Evolutionary conservation across 352 stramenopile genomes (phyloP), one percentile per base, ranked within the genome.

Genomic region (Phytopythium chamaehyphon): DNA sequence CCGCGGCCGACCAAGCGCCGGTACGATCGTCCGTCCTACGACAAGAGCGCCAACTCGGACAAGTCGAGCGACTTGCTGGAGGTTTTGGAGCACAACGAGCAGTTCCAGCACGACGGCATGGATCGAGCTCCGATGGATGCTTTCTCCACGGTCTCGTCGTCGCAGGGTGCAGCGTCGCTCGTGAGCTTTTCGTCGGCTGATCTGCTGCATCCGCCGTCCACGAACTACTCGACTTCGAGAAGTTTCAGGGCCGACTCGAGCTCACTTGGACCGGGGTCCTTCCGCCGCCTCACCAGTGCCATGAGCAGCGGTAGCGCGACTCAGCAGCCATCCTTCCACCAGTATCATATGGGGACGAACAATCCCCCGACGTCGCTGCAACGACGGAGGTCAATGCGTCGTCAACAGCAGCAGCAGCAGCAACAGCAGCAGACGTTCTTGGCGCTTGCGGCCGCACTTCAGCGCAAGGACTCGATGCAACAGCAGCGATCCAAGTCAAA

Each of bases 71-170:
- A 15, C 19, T 71, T 85, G 73, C 57, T 88, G 6, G 74, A 86
- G 52, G 62, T 85, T 28, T 49, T 90, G 18, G 76, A 86, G 58
- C 73, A 86, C 53, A 81, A 73, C 40, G 72, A 88, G 57, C 57
- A 55, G 24, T 51, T 54, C 55, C 38, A 61, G 42, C 51, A 47
- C 23, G 47, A 54, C 58, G 19, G 40, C 67, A 40, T 62, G 54
- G 38, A 47, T 50, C 28, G 31, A 26, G 43, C 36, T 58, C 39
- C 66, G 54, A 26, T 66, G 28, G 28, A 33, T 33, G 28, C 28
- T 9, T 33, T 33, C 28, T 73, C 69, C 4, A 60, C 61, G n/a
- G 51, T 68, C 15, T 73, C 66, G 33, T 80, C 67, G 15, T 80
- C 72, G 7, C 71, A 64, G 19, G 62, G 53, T 31, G 67, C 59